Evolutionary conservation across 2,329 filamentous ascomycete genomes (phyloP).

Genomic region (Zasmidium cellare): DNA sequence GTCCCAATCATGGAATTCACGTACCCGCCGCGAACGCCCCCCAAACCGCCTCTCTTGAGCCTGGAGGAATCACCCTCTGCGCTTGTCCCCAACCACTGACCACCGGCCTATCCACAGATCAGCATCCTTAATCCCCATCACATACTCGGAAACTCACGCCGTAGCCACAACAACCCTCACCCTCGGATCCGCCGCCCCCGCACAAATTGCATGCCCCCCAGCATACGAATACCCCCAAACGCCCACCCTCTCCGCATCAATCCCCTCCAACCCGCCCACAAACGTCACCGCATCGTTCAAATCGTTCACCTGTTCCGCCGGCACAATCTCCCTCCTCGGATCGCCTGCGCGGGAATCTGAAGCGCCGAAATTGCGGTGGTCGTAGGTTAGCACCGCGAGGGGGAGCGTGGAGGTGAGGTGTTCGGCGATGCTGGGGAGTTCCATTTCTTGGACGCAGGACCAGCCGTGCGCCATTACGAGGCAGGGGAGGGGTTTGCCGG

Average conservation of each 20-base stretch:
- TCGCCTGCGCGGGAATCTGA: slow-evolving; percentile 30
- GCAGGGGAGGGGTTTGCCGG: slow-evolving; percentile 12
- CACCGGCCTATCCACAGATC: slow-evolving; percentile 5
- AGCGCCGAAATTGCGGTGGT: slow-evolving; percentile 37
- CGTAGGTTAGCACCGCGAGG: slow-evolving; percentile 36
- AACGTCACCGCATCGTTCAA: slow-evolving; percentile 43
- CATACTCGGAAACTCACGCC: slow-evolving; percentile 25
- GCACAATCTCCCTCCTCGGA: slow-evolving; percentile 36
- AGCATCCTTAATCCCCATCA: background rate
- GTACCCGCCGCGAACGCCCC: background rate
- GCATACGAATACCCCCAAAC: slow-evolving; percentile 41
- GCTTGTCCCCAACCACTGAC: slow-evolving; percentile 23
- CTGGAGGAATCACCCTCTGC: background rate
- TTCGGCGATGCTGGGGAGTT: slow-evolving; percentile 20
- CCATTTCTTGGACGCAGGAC: slow-evolving; percentile 21
- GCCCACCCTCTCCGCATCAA: slow-evolving; percentile 36
- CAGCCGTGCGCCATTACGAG: slow-evolving; percentile 22
- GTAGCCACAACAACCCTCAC: slow-evolving; percentile 44
- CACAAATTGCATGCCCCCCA: slow-evolving; percentile 42
- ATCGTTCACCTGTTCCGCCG: slow-evolving; percentile 35
- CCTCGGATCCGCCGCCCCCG: slow-evolving; percentile 41
- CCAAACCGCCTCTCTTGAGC: slow-evolving; percentile 26
- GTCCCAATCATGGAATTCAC: background rate
- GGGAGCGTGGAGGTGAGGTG: slow-evolving; percentile 18
- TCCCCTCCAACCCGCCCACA: slow-evolving; percentile 32